A percentile compares a stretch with the other conserved stretches of the same genome.
Evolutionary conservation across 176 grass and related monocot genomes (phyloP).

Genomic region (Avena insularis): DNA sequence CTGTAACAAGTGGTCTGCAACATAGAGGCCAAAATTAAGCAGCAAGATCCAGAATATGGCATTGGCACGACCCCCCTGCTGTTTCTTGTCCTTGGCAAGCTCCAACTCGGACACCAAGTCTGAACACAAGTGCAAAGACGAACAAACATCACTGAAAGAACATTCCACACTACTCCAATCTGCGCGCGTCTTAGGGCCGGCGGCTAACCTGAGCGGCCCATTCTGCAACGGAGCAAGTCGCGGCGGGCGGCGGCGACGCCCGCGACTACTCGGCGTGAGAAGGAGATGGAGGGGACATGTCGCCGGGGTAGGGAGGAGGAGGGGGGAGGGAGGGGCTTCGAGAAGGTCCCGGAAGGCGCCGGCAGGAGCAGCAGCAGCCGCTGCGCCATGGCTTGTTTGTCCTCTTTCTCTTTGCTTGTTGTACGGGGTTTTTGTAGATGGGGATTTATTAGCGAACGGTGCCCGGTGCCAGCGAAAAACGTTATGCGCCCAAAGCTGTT

Average conservation of each 20-base stretch:
- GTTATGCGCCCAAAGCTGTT: not conserved
- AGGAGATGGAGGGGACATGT: conserved; percentile 9
- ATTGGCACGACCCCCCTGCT: conserved; percentile 54
- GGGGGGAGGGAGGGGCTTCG: conserved; percentile 25
- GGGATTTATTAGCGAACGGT: conserved; percentile 36
- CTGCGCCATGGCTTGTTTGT: conserved; percentile 53
- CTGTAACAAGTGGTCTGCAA: conserved; percentile 90
- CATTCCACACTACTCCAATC: not conserved
- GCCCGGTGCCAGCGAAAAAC: conserved; percentile 40
- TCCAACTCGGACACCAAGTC: conserved; percentile 81
- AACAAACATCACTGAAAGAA: not conserved
- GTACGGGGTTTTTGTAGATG: conserved; percentile 6
- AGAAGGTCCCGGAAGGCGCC: conserved; percentile 51
- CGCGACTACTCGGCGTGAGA: conserved; percentile 7
- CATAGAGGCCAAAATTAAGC: conserved; percentile 87
- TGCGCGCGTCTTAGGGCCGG: not conserved
- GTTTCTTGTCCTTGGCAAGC: conserved; percentile 72
- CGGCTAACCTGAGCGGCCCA: conserved; percentile 50
- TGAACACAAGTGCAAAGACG: conserved; percentile 28
- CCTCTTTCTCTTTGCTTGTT: not conserved
- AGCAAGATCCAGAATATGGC: conserved; percentile 98
- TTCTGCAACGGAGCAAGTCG: conserved; percentile 50
- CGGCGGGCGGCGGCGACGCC: conserved; percentile 28
- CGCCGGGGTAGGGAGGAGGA: not conserved
- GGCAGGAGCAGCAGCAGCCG: conserved; percentile 44